A percentile compares a stretch with the other conserved stretches of the same genome.
Conservation (phyloP, 768 basidiomycete species). For the Tremella mesenterica region DNA sequence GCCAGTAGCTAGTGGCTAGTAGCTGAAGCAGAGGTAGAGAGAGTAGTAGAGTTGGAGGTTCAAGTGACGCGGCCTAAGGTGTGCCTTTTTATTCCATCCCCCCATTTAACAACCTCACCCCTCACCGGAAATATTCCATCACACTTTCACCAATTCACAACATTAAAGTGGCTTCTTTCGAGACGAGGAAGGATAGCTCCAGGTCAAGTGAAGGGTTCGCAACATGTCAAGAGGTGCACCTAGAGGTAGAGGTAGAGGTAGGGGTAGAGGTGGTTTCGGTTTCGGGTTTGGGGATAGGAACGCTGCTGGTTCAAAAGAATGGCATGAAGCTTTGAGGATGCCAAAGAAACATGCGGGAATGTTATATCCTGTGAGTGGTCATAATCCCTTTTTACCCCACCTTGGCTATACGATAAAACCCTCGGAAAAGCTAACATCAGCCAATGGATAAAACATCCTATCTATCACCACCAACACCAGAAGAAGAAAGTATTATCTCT, state of each 20-base stretch:
- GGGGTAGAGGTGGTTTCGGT: constrained; percentile 10
- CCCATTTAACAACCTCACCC: constrained; percentile 19
- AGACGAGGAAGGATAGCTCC: too few species aligned
- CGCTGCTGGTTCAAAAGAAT: constrained; percentile 8
- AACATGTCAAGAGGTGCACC: constrained; percentile 32
- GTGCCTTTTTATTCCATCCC: not conserved
- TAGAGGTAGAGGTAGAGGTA: constrained; percentile 28
- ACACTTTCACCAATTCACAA: too few species aligned
- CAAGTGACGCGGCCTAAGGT: constrained; percentile 13
- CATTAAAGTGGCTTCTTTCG: too few species aligned
- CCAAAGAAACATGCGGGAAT: constrained; percentile 17
- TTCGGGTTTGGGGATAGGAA: constrained; percentile 2
- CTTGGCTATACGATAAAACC: not conserved
- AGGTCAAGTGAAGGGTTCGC: too few species aligned
- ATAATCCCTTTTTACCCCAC: not conserved
- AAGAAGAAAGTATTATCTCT: too few species aligned
- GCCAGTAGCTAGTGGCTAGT: too few species aligned
- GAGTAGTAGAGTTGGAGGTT: constrained; percentile 1
- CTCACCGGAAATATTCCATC: too few species aligned
- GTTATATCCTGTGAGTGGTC: constrained; percentile 31
- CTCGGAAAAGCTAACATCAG: not conserved
- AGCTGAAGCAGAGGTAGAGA: not conserved
- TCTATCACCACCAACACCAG: too few species aligned
- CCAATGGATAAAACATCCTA: too few species aligned
- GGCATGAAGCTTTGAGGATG: constrained; percentile 14